Evolutionary conservation across 2,329 filamentous ascomycete species (phyloP).

Genomic region (Pseudogymnoascus sp.): DNA sequence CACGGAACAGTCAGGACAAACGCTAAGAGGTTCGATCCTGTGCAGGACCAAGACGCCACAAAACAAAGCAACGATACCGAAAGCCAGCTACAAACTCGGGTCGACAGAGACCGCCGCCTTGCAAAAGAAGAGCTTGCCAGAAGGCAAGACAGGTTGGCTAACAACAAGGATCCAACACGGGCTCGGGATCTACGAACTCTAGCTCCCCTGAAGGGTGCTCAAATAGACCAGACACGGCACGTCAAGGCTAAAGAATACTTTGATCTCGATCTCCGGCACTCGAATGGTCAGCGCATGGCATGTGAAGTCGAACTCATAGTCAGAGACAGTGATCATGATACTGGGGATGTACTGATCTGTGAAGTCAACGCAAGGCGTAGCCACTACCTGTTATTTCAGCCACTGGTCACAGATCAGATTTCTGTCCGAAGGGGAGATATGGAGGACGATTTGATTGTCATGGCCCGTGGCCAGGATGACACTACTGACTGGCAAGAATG

Average conservation of each 20-base stretch:
- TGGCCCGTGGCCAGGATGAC: slow-evolving; percentile 67
- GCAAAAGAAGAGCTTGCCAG: slow-evolving; percentile 65
- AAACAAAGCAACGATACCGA: background rate
- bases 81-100: slow-evolving; percentile 37
- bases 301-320: slow-evolving; percentile 83
- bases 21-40: slow-evolving; percentile 49
- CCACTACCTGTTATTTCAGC: slow-evolving; percentile 83
- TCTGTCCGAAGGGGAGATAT: slow-evolving; percentile 72
- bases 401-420: slow-evolving; percentile 62
- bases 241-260: slow-evolving; percentile 89
- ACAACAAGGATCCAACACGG: slow-evolving; percentile 71
- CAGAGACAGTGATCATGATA: slow-evolving; percentile 62
- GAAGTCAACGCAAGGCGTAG: slow-evolving; percentile 71
- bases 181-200: slow-evolving; percentile 73
- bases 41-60: slow-evolving; percentile 32
- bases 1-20: slow-evolving; percentile 32
- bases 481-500: slow-evolving; percentile 75
- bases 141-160: slow-evolving; percentile 78
- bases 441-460: slow-evolving; percentile 67
- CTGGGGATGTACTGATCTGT: slow-evolving; percentile 84
- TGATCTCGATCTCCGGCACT: slow-evolving; percentile 75
- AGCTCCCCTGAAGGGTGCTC: slow-evolving; percentile 58
- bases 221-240: slow-evolving; percentile 67
- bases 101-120: slow-evolving; percentile 67
- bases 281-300: slow-evolving; percentile 80